Base-by-base conservation (phyloP, 1,284 basidiomycete genomes). In the Entoloma clypeatum region DNA sequence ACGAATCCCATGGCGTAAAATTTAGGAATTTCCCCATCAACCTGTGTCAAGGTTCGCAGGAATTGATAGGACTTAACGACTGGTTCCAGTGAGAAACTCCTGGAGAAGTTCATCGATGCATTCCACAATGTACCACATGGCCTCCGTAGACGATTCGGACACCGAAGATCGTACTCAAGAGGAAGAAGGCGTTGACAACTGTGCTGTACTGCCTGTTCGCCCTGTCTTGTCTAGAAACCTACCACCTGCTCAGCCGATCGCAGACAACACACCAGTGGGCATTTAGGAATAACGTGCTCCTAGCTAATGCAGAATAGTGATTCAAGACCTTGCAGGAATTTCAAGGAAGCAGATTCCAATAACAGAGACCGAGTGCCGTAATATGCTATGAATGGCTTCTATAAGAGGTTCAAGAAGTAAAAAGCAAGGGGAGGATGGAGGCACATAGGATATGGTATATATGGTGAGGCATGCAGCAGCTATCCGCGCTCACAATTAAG, bases 201-300 rank as follows among this genome's bases (percentile, higher is more conserved):
- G 86, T 26, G 77, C 52, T 2, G 48, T 72, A 31, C 71, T 73
- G n/a, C 86, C 86, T 0, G 83, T 86, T 41, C 71, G 73, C 23
- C 74, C 73, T 16, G 73, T 79, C 61, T 88, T 88, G 59, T 89
- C 85, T 47, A 89, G 59, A 61, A 81, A 81, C 77, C 84, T 84
- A 22, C 6, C 8, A 45, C 31, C n/a, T 2, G 24, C 17, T 39
- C 4, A 35, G 19, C 28, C 3, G 8, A 11, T n/a, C 3, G 17
- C 41, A 19, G 29, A 23, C 13, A 25, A 33, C 21, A 19, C 10
- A 84, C 84, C 84, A 86, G 49, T 88, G 84, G 44, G 81, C 75
- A 54, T 89, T 83, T 44, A 89, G 65, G 61, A 89, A 87, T 41
- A 86, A 72, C 0, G 86, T 89, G 69, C 80, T 84, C 60, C 79